Percentiles rank a stretch among this genome's conserved stretches.
Conservation (phyloP, 1,284 basidiomycete species). For the Tremellales sp. region DNA sequence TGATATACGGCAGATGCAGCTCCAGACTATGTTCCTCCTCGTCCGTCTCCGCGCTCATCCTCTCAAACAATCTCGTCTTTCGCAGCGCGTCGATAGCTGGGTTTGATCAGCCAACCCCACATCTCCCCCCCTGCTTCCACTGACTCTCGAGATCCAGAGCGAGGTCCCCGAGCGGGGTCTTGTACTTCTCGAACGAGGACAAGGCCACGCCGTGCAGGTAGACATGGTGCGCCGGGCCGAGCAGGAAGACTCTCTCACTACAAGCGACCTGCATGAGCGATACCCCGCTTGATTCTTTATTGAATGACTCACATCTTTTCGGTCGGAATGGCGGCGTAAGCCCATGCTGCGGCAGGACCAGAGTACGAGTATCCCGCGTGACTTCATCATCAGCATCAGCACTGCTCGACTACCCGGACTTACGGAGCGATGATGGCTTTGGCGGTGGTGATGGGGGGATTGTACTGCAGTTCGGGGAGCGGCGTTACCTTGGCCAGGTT, state of each 20-base stretch:
- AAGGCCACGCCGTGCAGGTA: conserved; percentile 85
- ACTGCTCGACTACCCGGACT: conserved; percentile 33
- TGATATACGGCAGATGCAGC: conserved; percentile 93
- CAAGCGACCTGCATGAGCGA: neutral
- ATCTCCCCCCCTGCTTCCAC: conserved; percentile 35
- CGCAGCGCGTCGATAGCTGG: conserved; percentile 67
- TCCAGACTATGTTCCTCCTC: conserved; percentile 97
- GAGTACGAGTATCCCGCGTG: conserved; percentile 97
- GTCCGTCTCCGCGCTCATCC: conserved; percentile 67
- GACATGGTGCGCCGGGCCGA: conserved; percentile 93
- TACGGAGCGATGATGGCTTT: conserved; percentile 97
- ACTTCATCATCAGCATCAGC: conserved; percentile 50
- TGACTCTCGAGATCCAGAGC: conserved; percentile 72
- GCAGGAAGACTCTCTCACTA: conserved; percentile 86
- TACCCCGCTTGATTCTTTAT: neutral
- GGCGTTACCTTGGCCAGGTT: conserved; percentile 64
- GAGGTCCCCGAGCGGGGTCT: conserved; percentile 81
- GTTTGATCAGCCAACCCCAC: neutral
- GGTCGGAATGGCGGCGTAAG: conserved; percentile 83
- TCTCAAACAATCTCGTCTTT: conserved; percentile 65
- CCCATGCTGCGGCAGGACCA: conserved; percentile 90
- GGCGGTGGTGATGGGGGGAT: conserved; percentile 66
- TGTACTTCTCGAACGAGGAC: conserved; percentile 68
- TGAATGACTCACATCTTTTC: conserved; percentile 62
- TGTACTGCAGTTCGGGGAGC: conserved; percentile 52